phyloP scores from a whole-genome alignment of 352 stramenopile species.

The Globisporangium lucens region DNA sequence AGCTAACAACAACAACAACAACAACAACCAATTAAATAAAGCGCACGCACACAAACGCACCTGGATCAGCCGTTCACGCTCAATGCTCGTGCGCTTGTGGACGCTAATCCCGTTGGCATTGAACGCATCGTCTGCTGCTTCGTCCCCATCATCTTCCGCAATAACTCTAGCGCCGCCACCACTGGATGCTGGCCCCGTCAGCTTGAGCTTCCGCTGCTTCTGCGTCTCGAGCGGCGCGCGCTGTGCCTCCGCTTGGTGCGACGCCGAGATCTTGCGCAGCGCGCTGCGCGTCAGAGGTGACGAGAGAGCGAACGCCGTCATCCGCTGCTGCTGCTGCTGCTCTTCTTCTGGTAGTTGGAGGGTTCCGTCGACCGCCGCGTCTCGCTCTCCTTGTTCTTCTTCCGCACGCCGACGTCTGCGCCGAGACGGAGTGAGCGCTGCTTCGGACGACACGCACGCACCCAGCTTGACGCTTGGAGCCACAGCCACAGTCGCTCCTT shows the following conservation, averaged over 20 bases:
- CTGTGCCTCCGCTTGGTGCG: neutral
- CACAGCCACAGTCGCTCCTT: neutral
- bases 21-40: neutral
- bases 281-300: conserved; percentile 15
- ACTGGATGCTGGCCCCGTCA: neutral
- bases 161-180: neutral
- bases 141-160: neutral
- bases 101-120: neutral
- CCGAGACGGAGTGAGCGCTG: conserved; percentile 1
- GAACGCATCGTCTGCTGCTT: neutral
- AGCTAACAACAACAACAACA: neutral
- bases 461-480: conserved; percentile 13
- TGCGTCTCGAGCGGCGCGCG: neutral
- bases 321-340: conserved; percentile 7
- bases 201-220: conserved; percentile 6
- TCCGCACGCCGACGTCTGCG: neutral
- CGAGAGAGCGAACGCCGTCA: conserved; percentile 3
- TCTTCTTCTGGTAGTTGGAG: neutral
- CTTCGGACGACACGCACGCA: conserved; percentile 12
- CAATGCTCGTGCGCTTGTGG: conserved; percentile 11
- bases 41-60: neutral
- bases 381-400: neutral
- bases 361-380: neutral
- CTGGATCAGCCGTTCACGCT: conserved; percentile 15
- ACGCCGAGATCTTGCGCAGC: conserved; percentile 2